phyloP scores from a whole-genome alignment of 805 yeast species.

The Pichia cephalocereana region DNA sequence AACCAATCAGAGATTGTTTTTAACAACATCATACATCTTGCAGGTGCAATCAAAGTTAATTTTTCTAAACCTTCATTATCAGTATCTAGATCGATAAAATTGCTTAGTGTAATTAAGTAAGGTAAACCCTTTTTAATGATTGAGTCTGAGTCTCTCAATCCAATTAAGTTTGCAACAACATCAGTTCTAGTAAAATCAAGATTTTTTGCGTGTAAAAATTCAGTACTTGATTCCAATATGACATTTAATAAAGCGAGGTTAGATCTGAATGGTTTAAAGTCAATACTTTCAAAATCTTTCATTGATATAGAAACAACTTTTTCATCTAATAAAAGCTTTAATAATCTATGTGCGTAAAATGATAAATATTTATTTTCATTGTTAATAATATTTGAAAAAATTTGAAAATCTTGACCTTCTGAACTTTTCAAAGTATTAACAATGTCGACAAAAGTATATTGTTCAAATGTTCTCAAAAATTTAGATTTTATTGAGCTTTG shows the following conservation, averaged over 20 bases:
- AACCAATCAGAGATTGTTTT: constrained; percentile 47
- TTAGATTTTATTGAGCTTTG: constrained; percentile 3
- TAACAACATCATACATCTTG: constrained; percentile 55
- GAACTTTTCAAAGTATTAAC: not conserved
- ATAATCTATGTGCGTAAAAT: constrained; percentile 29
- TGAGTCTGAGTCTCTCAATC: constrained; percentile 33
- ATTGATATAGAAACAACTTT: constrained; percentile 20
- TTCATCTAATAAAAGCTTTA: constrained; percentile 24
- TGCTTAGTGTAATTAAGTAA: constrained; percentile 39
- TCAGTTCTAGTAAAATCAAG: constrained; percentile 49
- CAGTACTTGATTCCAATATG: constrained; percentile 27
- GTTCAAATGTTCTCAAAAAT: not conserved
- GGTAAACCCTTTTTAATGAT: constrained; percentile 35
- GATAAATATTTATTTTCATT: constrained; percentile 4
- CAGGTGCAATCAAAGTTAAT: constrained; percentile 46
- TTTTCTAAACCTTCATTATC: constrained; percentile 17
- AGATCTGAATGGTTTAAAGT: constrained; percentile 26
- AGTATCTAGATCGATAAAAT: constrained; percentile 29
- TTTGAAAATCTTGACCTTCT: not conserved
- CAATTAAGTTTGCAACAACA: constrained; percentile 57
- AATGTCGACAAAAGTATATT: not conserved
- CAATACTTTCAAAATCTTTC: constrained; percentile 16
- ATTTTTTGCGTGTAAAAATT: constrained; percentile 27
- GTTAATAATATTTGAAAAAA: not conserved
- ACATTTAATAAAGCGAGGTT: constrained; percentile 29